A percentile compares a stretch with the other conserved stretches of the same genome.
These are phyloP conservation scores for Nannochloropsis gaditana DNA, from an alignment of 108 stramenopile genomes.

Conservation along the genomic window DNA sequence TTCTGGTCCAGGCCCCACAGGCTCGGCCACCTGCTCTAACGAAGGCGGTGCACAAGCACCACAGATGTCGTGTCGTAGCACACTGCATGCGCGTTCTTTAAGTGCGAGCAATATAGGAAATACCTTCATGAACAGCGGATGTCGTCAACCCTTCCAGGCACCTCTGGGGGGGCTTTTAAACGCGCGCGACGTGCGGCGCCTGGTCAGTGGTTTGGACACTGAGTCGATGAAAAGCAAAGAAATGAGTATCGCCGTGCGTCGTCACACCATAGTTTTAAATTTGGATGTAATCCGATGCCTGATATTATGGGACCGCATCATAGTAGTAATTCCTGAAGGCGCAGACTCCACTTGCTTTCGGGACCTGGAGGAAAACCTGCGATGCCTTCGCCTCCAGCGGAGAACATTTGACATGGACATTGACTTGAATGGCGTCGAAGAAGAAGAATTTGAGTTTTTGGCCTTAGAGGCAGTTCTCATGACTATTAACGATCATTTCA, in stretches of 20 bases:
- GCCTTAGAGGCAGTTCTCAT: neutral
- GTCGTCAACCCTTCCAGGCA: neutral
- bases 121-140: neutral
- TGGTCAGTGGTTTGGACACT: slow-evolving; percentile 6
- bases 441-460: slow-evolving; percentile 15
- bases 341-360: neutral
- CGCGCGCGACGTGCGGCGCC: neutral
- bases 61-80: neutral
- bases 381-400: neutral
- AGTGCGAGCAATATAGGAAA: neutral
- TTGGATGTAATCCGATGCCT: neutral
- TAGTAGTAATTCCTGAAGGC: neutral
- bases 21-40: neutral
- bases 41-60: neutral
- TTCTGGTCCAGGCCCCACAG: neutral
- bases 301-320: neutral
- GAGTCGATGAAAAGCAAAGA: neutral
- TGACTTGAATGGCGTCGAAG: neutral
- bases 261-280: neutral
- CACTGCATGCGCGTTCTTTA: neutral
- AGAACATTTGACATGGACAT: neutral
- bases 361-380: neutral
- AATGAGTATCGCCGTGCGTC: slow-evolving; percentile 17
- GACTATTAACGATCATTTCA: slow-evolving; percentile 18
- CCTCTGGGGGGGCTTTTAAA: neutral